phyloP scores from a whole-genome alignment of 2,329 filamentous ascomycete species.

The Neoarthrinium moseri region DNA sequence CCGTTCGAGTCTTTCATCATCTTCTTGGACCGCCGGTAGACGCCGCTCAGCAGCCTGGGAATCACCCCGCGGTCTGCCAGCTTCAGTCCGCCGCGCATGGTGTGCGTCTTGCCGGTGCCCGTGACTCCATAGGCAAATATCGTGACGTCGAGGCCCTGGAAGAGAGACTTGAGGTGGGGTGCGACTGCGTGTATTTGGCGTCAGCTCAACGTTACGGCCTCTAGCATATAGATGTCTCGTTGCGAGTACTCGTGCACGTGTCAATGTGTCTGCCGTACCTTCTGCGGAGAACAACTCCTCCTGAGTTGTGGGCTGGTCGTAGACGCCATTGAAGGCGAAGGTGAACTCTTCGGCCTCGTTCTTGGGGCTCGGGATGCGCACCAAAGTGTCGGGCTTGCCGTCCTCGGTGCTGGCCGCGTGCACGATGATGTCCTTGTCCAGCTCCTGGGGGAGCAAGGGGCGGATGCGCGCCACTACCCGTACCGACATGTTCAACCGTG shows the following conservation, averaged over 20 bases:
- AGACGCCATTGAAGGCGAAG: slow-evolving; percentile 93
- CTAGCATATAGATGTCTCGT: neutral
- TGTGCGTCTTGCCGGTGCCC: slow-evolving; percentile 92
- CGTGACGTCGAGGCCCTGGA: slow-evolving; percentile 83
- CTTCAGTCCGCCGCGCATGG: slow-evolving; percentile 88
- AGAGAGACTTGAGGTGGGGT: slow-evolving; percentile 87
- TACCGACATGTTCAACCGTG: slow-evolving; percentile 55
- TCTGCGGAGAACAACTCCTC: slow-evolving; percentile 87
- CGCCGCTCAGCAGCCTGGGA: slow-evolving; percentile 77
- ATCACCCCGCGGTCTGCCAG: slow-evolving; percentile 86
- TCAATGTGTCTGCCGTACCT: no score
- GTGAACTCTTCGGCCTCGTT: slow-evolving; percentile 89
- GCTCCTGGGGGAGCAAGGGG: slow-evolving; percentile 81
- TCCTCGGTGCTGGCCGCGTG: slow-evolving; percentile 61
- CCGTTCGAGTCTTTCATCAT: slow-evolving; percentile 76
- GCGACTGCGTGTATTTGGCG: slow-evolving; percentile 57
- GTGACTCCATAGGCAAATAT: slow-evolving; percentile 93
- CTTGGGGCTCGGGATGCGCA: slow-evolving; percentile 92
- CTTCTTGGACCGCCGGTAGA: slow-evolving; percentile 84
- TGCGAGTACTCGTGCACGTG: slow-evolving; percentile 2
- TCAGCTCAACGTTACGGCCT: slow-evolving; percentile 17
- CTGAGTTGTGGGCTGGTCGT: slow-evolving; percentile 76
- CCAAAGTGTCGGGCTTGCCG: slow-evolving; percentile 62
- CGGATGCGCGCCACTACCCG: slow-evolving; percentile 89
- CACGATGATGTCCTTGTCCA: slow-evolving; percentile 86